Evolutionary conservation across 108 stramenopile species (phyloP).

Genomic region (Cyclotella atomus): DNA sequence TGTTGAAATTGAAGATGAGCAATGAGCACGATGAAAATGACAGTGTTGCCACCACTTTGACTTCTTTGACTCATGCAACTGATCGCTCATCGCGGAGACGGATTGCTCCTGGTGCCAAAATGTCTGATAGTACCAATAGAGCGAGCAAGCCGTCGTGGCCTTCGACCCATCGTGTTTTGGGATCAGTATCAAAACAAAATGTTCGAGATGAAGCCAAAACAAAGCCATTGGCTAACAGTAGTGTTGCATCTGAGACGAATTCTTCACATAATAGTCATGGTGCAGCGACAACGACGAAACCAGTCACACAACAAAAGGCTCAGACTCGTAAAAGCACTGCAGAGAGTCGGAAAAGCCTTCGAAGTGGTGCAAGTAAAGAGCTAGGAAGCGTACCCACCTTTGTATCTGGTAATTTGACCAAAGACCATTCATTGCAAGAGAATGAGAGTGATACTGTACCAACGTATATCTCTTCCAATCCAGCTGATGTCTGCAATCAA

Average conservation of each 20-base stretch:
- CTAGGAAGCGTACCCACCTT: background rate
- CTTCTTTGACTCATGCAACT: constrained; percentile 28
- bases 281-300: background rate
- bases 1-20: background rate
- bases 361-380: background rate
- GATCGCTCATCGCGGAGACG: constrained; percentile 1
- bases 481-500: background rate
- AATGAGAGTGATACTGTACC: background rate
- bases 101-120: background rate
- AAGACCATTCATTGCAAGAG: background rate
- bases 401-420: background rate
- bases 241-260: background rate
- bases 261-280: background rate
- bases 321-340: background rate
- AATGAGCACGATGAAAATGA: constrained; percentile 40
- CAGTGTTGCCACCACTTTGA: constrained; percentile 34
- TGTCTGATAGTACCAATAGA: constrained; percentile 8
- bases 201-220: background rate
- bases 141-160: background rate
- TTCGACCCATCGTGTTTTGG: constrained; percentile 4
- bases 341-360: background rate
- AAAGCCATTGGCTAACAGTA: background rate
- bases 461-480: background rate
- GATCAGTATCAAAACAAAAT: constrained; percentile 2
- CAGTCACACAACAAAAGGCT: background rate